Conservation (phyloP, 1,284 basidiomycete species). For the Cystobasidium slooffiae region DNA sequence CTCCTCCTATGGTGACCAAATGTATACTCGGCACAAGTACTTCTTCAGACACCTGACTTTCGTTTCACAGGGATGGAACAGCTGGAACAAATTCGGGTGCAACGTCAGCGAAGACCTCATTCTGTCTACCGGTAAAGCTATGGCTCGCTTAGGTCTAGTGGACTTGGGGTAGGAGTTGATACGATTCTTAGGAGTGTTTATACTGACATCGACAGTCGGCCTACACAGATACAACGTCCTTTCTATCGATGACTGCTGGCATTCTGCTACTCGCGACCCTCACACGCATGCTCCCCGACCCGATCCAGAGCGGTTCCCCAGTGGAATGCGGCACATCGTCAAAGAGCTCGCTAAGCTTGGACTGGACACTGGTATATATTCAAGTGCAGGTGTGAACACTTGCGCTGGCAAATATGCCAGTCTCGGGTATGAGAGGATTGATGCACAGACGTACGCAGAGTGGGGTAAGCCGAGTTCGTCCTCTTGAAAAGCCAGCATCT, state of each 20-base stretch:
- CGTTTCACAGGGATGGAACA: constrained; percentile 24
- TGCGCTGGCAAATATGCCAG: constrained; percentile 61
- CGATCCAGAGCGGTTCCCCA: constrained; percentile 60
- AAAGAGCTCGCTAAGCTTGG: constrained; percentile 60
- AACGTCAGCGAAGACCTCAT: constrained; percentile 31
- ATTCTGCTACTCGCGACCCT: constrained; percentile 53
- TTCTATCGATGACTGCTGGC: constrained; percentile 57
- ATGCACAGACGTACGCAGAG: constrained; percentile 56
- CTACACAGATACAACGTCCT: constrained; percentile 46
- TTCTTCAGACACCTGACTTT: not conserved
- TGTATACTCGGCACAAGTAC: not conserved
- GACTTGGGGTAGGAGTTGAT: constrained; percentile 29
- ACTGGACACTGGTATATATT: constrained; percentile 63
- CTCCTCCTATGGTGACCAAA: constrained; percentile 17
- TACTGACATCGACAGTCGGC: not conserved
- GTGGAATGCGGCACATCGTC: constrained; percentile 60
- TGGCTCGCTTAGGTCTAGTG: constrained; percentile 19
- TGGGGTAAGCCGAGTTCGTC: constrained; percentile 4
- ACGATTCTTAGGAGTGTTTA: too few relatives aligned
- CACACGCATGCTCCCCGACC: constrained; percentile 52
- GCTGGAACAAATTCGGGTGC: constrained; percentile 37
- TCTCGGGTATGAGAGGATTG: constrained; percentile 61
- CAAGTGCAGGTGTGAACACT: constrained; percentile 61
- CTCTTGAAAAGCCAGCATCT: not conserved
- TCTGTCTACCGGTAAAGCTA: constrained; percentile 10